These are phyloP conservation scores for Aurifilum marmelostoma DNA, from an alignment of 2,329 filamentous ascomycete genomes.

Conservation along the genomic window DNA sequence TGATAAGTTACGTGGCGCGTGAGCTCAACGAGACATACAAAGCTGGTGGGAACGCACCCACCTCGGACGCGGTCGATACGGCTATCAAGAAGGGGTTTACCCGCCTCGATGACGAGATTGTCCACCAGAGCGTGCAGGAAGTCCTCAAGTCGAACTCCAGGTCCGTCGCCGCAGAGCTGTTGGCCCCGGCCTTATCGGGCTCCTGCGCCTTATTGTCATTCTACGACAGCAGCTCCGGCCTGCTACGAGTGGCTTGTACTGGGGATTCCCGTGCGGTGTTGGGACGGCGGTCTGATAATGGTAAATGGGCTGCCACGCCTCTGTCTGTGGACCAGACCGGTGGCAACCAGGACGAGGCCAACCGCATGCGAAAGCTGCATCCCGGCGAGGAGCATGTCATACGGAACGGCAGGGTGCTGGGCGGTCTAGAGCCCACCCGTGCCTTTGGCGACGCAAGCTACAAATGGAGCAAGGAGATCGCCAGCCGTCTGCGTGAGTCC, in stretches of 20 bases:
- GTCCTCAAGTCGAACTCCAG: conserved; percentile 89
- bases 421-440: conserved; percentile 87
- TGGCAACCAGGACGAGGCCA: conserved; percentile 80
- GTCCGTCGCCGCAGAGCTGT: conserved; percentile 84
- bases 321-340: conserved; percentile 95
- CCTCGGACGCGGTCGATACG: conserved; percentile 72
- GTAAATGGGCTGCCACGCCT: conserved; percentile 91
- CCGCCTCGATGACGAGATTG: conserved; percentile 89
- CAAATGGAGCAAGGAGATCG: conserved; percentile 90
- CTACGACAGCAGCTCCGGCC: conserved; percentile 86
- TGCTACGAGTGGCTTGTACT: conserved; percentile 91
- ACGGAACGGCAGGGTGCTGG: conserved; percentile 85
- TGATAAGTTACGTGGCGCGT: conserved; percentile 90
- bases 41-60: conserved; percentile 56
- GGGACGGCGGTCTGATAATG: conserved; percentile 73
- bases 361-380: conserved; percentile 81
- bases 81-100: conserved; percentile 94
- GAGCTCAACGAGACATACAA: conserved; percentile 94
- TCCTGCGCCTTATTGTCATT: conserved; percentile 96
- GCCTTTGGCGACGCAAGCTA: conserved; percentile 97
- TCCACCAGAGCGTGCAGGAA: conserved; percentile 88
- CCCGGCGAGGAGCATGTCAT: conserved; percentile 88
- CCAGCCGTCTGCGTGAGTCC: conserved; percentile 76
- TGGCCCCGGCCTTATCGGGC: conserved; percentile 93
- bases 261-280: conserved; percentile 96